Evolutionary conservation across 306 rosid species (phyloP).

Genomic region (Quercus agrifolia): DNA sequence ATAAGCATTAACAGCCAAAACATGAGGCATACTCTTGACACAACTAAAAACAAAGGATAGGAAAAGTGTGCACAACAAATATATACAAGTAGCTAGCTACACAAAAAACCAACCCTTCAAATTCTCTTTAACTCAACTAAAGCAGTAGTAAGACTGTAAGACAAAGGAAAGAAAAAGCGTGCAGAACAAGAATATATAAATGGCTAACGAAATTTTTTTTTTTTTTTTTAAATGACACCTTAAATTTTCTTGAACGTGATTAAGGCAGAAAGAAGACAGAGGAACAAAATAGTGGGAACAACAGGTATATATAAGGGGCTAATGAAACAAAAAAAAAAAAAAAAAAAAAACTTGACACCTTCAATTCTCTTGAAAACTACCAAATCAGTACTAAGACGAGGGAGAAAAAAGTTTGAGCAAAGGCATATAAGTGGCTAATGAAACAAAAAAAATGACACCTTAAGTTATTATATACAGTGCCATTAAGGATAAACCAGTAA

Average conservation of each 20-base stretch:
- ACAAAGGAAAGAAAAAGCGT: too few relatives aligned
- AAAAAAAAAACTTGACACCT: too few relatives aligned
- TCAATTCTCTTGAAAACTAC: too few relatives aligned
- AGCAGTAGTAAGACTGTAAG: too few relatives aligned
- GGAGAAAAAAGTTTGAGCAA: background rate
- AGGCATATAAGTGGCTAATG: background rate
- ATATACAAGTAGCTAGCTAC: background rate
- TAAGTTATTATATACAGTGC: background rate
- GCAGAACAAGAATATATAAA: too few relatives aligned
- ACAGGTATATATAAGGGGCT: too few relatives aligned
- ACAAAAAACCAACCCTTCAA: too few relatives aligned
- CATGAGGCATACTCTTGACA: constrained; percentile 15
- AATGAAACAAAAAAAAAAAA: background rate
- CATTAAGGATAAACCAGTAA: background rate
- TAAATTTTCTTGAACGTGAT: too few relatives aligned
- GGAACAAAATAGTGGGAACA: too few relatives aligned
- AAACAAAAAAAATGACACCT: background rate
- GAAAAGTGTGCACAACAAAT: background rate
- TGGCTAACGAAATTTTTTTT: background rate
- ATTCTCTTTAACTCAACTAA: too few relatives aligned
- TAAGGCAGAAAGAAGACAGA: too few relatives aligned
- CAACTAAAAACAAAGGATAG: background rate
- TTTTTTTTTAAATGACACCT: too few relatives aligned
- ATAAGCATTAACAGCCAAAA: constrained; percentile 14
- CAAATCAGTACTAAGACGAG: background rate